Evolutionary conservation across 2,329 filamentous ascomycete genomes (phyloP), one percentile per base, ranked within the genome.

Genomic region (Botrytis deweyae): DNA sequence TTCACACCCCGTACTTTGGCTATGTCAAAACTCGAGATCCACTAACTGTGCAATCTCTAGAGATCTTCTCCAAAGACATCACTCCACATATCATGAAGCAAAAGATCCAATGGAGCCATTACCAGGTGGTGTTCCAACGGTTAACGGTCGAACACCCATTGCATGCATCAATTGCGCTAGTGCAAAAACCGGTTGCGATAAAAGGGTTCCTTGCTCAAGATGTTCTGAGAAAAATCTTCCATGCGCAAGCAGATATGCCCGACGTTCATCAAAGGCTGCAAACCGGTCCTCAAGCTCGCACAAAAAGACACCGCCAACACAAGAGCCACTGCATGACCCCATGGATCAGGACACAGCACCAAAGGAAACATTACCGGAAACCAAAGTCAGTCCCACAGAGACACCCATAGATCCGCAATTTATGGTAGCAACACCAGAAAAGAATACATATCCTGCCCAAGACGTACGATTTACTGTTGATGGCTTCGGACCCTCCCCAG

Each of bases 171-270:
- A 85, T 75, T 87, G 86, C 73, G 84, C 85, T 44, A 85, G 82
- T 76, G 86, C 85, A 46, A 87, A 87, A 79, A 87, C 85, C 3
- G 85, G 84, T 12, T 87, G 86, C 73, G 85, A 87, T 74, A 87
- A 87, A 78, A 81, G 82, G 72, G 83, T 85, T 1, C 86, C 86
- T 0, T 87, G 86, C 76, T 82, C 84, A n/a, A 82, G 85, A 72
- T 87, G 86, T 73, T 79, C 82, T 9, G 84, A 87, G 63, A 87
- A 87, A 79, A 84, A 83, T 73, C 78, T 87, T n/a, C 78, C 82
- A 1, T 85, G 87, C 76, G 83, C 83, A 7, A 84, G 85, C 3
- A 82, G 87, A 22, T 88, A 85, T 78, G 86, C 87, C 2, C 82
- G 87, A 38, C 82, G 87, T 46, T 85, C 86, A 2, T 85, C 85